Conservation (phyloP, 345 rosid genomes). For the Eucalyptus tenuipes region DNA sequence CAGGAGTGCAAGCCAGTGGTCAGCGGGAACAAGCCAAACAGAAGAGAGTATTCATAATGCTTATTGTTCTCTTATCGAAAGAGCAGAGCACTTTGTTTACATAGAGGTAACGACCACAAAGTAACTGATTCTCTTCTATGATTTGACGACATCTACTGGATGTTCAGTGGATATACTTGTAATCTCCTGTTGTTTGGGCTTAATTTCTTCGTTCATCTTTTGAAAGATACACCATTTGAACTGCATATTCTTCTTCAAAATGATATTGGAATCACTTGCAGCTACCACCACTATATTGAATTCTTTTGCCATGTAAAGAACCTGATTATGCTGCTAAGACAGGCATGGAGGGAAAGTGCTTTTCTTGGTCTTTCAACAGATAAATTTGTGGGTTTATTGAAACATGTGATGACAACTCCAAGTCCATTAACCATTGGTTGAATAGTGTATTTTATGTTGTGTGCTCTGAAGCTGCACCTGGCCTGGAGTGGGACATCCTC, state of each 20-base stretch:
- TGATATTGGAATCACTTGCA: neutral
- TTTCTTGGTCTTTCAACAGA: neutral
- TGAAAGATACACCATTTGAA: neutral
- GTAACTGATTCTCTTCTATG: neutral
- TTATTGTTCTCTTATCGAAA: conserved; percentile 65
- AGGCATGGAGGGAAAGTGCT: neutral
- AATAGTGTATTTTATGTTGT: neutral
- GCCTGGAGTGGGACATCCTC: neutral
- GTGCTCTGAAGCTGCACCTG: neutral
- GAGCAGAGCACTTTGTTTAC: conserved; percentile 78
- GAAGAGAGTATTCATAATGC: conserved; percentile 93
- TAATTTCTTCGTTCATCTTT: neutral
- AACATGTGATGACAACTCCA: neutral
- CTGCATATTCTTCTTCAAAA: neutral
- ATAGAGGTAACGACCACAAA: conserved; percentile 52
- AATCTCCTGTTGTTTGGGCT: neutral
- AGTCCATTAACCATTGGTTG: neutral
- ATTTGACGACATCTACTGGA: neutral
- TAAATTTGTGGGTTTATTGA: neutral
- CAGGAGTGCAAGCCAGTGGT: conserved; percentile 94
- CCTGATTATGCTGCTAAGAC: neutral
- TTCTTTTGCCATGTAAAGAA: neutral
- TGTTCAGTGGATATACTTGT: neutral
- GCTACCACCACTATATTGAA: neutral
- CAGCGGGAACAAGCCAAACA: conserved; percentile 72